These are phyloP conservation scores for Dioszegia aurantiaca DNA, from an alignment of 768 basidiomycete genomes.

Conservation along the genomic window DNA sequence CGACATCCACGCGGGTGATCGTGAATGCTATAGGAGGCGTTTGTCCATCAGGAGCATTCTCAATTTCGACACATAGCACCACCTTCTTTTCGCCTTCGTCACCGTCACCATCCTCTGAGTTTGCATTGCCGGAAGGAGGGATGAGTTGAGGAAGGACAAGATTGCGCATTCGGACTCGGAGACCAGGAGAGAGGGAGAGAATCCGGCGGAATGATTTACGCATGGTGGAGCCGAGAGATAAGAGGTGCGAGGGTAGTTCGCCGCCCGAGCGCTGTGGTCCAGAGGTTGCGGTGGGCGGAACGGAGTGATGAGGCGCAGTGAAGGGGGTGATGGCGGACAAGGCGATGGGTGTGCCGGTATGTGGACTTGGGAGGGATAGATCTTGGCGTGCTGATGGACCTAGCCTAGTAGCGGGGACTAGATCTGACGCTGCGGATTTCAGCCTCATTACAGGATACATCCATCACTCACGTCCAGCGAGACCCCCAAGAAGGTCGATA, in stretches of 20 bases:
- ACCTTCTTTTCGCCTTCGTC: conserved; percentile 76
- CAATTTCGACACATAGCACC: conserved; percentile 85
- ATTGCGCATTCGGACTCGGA: conserved; percentile 89
- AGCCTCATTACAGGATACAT: too few relatives aligned
- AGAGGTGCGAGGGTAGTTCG: conserved; percentile 20
- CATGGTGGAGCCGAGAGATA: conserved; percentile 58
- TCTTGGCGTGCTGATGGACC: conserved; percentile 67
- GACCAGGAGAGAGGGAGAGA: conserved; percentile 72
- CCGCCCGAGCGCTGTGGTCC: conserved; percentile 37
- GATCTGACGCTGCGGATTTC: conserved; percentile 18
- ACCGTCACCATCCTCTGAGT: conserved; percentile 51
- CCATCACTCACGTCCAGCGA: conserved; percentile 55
- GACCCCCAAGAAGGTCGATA: conserved; percentile 60
- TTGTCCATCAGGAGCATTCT: conserved; percentile 61
- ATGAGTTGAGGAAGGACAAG: conserved; percentile 84
- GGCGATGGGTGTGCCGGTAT: conserved; percentile 52
- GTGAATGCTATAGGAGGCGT: conserved; percentile 59
- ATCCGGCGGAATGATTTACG: conserved; percentile 83
- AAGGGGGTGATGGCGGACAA: conserved; percentile 28
- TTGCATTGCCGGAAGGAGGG: conserved; percentile 54
- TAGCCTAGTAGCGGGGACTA: conserved; percentile 68
- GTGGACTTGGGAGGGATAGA: conserved; percentile 60
- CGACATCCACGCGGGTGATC: conserved; percentile 72
- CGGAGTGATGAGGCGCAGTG: conserved; percentile 53
- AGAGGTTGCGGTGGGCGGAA: conserved; percentile 59